Evolutionary conservation across 2,329 filamentous ascomycete species (phyloP).

Genomic region (Ophiostoma tasmaniense): DNA sequence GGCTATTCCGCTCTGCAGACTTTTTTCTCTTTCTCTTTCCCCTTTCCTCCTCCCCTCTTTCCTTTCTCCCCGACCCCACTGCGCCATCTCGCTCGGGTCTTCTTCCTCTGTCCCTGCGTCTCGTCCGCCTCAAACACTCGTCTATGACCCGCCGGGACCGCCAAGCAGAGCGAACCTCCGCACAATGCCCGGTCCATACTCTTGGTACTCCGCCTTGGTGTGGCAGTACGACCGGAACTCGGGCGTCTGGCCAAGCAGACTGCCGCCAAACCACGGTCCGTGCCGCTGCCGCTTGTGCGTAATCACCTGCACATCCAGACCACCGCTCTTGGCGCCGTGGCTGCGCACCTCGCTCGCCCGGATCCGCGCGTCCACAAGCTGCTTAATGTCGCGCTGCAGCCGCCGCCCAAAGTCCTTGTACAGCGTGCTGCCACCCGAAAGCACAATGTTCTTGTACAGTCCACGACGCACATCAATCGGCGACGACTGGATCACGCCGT

Average conservation of each 20-base stretch:
- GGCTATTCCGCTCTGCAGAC: background rate
- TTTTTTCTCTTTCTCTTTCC: background rate
- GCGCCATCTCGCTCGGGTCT: too few species aligned
- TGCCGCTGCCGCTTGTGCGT: conserved; percentile 96
- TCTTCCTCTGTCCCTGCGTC: too few species aligned
- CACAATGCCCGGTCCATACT: conserved; percentile 92
- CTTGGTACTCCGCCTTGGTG: conserved; percentile 87
- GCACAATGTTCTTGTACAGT: conserved; percentile 98
- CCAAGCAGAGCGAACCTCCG: conserved; percentile 88
- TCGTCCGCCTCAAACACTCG: background rate
- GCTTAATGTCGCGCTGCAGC: conserved; percentile 93
- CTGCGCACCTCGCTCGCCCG: conserved; percentile 84
- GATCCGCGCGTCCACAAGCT: conserved; percentile 88
- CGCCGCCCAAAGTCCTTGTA: conserved; percentile 98
- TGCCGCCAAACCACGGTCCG: conserved; percentile 97
- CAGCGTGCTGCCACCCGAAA: conserved; percentile 91
- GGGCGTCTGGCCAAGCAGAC: conserved; percentile 89
- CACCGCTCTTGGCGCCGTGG: conserved; percentile 85
- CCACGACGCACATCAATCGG: conserved; percentile 95
- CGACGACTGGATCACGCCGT: conserved; percentile 93
- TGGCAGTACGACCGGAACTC: conserved; percentile 99
- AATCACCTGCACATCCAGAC: conserved; percentile 93
- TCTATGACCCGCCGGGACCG: conserved; percentile 73
- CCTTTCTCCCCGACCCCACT: too few species aligned
- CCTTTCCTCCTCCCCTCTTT: background rate